Conservation (phyloP, 164 flowering plant species). For the Berberis vulgaris region DNA sequence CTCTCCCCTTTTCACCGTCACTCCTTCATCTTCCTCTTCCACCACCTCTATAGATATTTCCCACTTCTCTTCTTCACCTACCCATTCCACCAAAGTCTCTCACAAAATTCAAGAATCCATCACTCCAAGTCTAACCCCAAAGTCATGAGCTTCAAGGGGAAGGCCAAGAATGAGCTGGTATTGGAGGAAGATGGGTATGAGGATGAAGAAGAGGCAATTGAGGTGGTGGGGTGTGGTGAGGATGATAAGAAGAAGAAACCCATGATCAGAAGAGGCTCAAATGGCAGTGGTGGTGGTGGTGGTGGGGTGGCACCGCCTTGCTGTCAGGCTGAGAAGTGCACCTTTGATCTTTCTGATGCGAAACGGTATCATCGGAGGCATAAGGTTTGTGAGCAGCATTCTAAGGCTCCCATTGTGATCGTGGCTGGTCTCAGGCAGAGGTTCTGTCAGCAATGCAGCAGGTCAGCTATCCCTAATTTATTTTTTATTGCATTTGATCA, state of each 20-base stretch:
- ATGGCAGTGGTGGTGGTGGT: background rate
- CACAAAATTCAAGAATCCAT: background rate
- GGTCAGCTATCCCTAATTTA: slow-evolving; percentile 29
- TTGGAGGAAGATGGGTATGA: background rate
- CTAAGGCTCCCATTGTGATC: slow-evolving; percentile 77
- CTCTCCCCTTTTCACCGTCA: background rate
- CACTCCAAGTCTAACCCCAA: background rate
- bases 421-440: slow-evolving; percentile 80
- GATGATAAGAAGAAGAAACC: background rate
- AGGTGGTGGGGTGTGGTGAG: background rate
- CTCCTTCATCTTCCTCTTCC: background rate
- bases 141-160: background rate
- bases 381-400: slow-evolving; percentile 95
- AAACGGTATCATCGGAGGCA: slow-evolving; percentile 93
- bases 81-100: background rate
- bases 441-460: slow-evolving; percentile 99
- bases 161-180: background rate
- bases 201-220: background rate
- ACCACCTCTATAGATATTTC: background rate
- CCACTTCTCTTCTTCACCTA: background rate
- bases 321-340: slow-evolving; percentile 90
- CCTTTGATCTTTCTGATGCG: slow-evolving; percentile 66
- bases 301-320: slow-evolving; percentile 26
- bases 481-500: background rate
- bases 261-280: background rate